Conservation (phyloP, 1,284 basidiomycete genomes). For the Papiliotrema flavescens region DNA sequence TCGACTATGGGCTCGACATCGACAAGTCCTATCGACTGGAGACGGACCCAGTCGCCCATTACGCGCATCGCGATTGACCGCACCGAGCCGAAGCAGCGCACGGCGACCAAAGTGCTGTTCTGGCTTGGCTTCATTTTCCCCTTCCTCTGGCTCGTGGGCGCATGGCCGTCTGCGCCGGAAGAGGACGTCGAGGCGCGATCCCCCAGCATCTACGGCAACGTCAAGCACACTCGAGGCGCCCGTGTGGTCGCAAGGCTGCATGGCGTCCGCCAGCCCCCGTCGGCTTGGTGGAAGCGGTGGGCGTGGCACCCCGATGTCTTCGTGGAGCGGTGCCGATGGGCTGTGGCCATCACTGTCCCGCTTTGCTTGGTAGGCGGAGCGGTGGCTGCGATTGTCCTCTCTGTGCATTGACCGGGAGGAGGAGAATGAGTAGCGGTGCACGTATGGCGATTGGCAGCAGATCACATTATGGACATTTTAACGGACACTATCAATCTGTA, state of each 20-base stretch:
- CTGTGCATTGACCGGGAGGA: neutral
- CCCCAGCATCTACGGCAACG: too few relatives aligned
- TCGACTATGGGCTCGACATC: too few relatives aligned
- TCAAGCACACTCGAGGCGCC: too few relatives aligned
- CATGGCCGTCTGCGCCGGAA: constrained; percentile 8
- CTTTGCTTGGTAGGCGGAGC: constrained; percentile 6
- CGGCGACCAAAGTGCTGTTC: constrained; percentile 9
- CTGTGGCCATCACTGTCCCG: constrained; percentile 10
- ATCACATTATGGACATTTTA: constrained; percentile 2
- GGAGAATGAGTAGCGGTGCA: neutral
- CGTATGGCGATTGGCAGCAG: neutral
- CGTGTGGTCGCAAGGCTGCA: too few relatives aligned
- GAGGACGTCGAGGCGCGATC: too few relatives aligned
- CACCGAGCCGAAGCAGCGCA: too few relatives aligned
- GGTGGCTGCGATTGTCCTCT: constrained; percentile 7
- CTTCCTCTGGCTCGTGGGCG: constrained; percentile 15
- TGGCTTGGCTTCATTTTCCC: constrained; percentile 17
- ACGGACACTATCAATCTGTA: too few relatives aligned
- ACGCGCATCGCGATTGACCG: too few relatives aligned
- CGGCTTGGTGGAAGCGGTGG: constrained; percentile 4
- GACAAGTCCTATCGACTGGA: too few relatives aligned
- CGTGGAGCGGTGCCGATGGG: constrained; percentile 8
- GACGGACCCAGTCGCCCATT: too few relatives aligned
- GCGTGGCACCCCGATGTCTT: constrained; percentile 13
- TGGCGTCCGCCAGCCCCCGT: too few relatives aligned